Evolutionary conservation across 345 rosid genomes (phyloP).

Genomic region (Eucalyptus guilfoylei): DNA sequence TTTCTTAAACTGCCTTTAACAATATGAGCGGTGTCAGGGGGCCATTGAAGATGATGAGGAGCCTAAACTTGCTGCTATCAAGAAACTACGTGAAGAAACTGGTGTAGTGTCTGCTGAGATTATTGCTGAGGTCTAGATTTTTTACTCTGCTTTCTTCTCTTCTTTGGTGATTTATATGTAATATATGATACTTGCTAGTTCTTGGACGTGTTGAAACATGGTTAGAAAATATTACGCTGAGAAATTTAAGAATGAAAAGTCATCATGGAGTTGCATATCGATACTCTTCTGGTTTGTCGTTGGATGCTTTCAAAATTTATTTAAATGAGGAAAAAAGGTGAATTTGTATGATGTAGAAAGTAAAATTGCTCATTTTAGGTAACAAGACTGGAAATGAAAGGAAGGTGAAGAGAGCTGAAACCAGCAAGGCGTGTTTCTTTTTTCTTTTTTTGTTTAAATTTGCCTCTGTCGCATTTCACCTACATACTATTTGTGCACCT

Average conservation of each 20-base stretch:
- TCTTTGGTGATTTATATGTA: neutral
- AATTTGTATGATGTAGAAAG: neutral
- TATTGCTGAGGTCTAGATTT: constrained; percentile 53
- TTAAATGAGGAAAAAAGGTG: neutral
- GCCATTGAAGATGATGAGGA: constrained; percentile 94
- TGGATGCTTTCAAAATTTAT: neutral
- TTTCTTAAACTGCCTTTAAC: neutral
- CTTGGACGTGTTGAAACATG: neutral
- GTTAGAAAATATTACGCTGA: neutral
- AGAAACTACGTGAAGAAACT: constrained; percentile 90
- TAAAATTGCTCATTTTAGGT: neutral
- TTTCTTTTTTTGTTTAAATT: neutral
- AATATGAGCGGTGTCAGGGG: constrained; percentile 31
- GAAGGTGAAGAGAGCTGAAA: neutral
- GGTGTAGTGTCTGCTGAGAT: constrained; percentile 79
- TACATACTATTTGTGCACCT: neutral
- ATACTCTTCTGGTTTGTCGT: neutral
- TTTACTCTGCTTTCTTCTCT: neutral
- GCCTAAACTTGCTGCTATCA: constrained; percentile 78
- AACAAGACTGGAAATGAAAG: neutral
- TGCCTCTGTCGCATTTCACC: neutral
- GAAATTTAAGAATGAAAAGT: neutral
- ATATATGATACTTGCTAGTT: neutral
- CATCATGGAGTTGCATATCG: neutral
- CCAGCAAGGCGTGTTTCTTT: neutral